Evolutionary conservation across 148 eudicot species (phyloP).

Genomic region (Mesembryanthemum crystallinum): DNA sequence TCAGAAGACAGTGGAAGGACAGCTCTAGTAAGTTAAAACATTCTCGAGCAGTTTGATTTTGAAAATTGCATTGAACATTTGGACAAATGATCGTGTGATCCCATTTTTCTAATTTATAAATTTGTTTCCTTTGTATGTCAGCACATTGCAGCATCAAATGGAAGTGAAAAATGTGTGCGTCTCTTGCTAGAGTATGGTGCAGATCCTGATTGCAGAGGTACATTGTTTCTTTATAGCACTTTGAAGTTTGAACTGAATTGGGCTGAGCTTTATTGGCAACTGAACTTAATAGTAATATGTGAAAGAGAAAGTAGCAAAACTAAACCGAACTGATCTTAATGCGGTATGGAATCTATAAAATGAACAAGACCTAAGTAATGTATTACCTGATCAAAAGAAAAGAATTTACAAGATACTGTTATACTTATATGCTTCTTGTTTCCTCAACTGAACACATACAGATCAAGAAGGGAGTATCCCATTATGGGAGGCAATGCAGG

Average conservation of each 20-base stretch:
- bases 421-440: background rate
- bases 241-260: background rate
- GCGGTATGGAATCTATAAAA: too few species aligned
- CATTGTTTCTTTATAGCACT: background rate
- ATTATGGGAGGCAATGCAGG: constrained; percentile 78
- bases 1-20: constrained; percentile 78
- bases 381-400: background rate
- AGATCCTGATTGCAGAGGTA: constrained; percentile 85
- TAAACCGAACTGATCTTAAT: too few species aligned
- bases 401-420: background rate
- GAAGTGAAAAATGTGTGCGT: constrained; percentile 71
- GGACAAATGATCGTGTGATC: background rate
- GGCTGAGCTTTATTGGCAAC: too few species aligned
- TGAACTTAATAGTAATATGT: too few species aligned
- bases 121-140: constrained; percentile 26
- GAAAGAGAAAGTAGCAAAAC: too few species aligned
- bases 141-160: constrained; percentile 93
- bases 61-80: background rate
- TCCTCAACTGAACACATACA: constrained; percentile 39
- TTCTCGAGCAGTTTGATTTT: background rate
- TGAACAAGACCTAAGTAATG: too few species aligned
- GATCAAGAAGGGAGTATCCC: constrained; percentile 79
- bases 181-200: constrained; percentile 80
- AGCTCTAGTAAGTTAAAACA: constrained; percentile 50
- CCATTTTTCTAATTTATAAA: background rate